These are phyloP conservation scores for Irpex lacteus DNA, from an alignment of 1,284 basidiomycete species.

Conservation along the genomic window DNA sequence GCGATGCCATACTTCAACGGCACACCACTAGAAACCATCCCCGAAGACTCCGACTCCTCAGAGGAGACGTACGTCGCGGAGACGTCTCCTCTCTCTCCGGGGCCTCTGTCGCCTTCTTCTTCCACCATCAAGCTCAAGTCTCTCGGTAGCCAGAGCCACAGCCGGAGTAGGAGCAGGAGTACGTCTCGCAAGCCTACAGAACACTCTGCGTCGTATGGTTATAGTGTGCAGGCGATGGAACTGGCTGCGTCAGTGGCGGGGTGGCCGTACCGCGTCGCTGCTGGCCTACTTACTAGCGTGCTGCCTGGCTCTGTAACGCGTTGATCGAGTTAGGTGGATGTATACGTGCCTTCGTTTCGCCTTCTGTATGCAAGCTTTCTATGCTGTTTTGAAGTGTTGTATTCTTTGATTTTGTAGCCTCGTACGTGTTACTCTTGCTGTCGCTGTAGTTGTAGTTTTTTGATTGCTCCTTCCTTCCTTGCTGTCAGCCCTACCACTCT, in stretches of 20 bases:
- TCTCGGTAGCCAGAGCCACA: slow-evolving; percentile 9
- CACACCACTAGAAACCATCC: slow-evolving; percentile 30
- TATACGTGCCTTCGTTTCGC: no score
- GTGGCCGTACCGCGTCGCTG: slow-evolving; percentile 18
- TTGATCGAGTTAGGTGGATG: no score
- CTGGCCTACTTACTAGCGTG: neutral
- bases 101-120: neutral
- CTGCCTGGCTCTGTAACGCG: neutral
- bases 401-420: no score
- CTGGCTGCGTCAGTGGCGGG: slow-evolving; percentile 9
- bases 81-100: slow-evolving; percentile 9
- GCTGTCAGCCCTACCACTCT: no score
- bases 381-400: no score
- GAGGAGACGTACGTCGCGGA: slow-evolving; percentile 32
- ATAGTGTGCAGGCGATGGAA: slow-evolving; percentile 5
- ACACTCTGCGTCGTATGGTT: neutral
- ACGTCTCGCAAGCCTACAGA: neutral
- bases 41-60: slow-evolving; percentile 28
- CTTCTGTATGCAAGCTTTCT: no score
- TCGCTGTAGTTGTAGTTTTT: no score
- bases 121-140: neutral
- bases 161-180: slow-evolving; percentile 11
- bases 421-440: no score
- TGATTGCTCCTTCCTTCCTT: no score
- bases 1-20: slow-evolving; percentile 8